Conservation (phyloP, 1,139 yeast genomes). For the Yamadazyma kanchanaburiensis region DNA sequence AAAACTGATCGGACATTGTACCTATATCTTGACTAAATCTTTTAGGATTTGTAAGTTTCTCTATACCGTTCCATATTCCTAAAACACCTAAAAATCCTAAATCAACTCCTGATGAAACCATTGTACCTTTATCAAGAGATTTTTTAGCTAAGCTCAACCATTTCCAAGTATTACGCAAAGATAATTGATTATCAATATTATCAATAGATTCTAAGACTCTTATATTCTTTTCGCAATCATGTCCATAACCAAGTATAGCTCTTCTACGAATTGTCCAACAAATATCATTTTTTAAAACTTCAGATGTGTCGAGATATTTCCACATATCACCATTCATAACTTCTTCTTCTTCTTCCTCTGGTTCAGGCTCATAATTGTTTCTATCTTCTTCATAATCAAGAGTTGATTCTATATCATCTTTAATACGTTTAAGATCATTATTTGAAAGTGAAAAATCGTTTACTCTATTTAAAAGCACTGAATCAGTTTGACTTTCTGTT, state of each 20-base stretch:
- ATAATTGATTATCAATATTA: constrained; percentile 53
- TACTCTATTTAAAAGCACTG: constrained; percentile 9
- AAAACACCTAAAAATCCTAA: constrained; percentile 84
- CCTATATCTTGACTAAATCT: constrained; percentile 39
- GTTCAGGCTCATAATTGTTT: neutral
- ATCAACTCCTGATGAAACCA: constrained; percentile 68
- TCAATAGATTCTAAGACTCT: constrained; percentile 54
- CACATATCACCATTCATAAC: constrained; percentile 19
- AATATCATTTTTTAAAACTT: constrained; percentile 57
- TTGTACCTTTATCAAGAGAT: constrained; percentile 64
- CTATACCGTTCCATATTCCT: constrained; percentile 86
- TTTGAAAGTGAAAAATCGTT: constrained; percentile 18
- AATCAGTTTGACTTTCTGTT: constrained; percentile 5
- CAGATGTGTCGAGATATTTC: constrained; percentile 29
- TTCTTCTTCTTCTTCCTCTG: constrained; percentile 18
- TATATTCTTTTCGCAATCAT: constrained; percentile 65
- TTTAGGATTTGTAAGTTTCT: constrained; percentile 56
- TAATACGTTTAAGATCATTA: constrained; percentile 19
- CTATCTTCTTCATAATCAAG: constrained; percentile 24
- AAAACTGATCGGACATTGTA: constrained; percentile 39
- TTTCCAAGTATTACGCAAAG: constrained; percentile 79
- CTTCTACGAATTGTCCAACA: constrained; percentile 65
- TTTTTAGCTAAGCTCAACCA: constrained; percentile 78
- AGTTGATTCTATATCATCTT: constrained; percentile 28
- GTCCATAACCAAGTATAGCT: constrained; percentile 71